Evolutionary conservation across 108 stramenopile species (phyloP), one percentile per base, ranked within the genome.

Genomic region (Skeletonema marinoi): DNA sequence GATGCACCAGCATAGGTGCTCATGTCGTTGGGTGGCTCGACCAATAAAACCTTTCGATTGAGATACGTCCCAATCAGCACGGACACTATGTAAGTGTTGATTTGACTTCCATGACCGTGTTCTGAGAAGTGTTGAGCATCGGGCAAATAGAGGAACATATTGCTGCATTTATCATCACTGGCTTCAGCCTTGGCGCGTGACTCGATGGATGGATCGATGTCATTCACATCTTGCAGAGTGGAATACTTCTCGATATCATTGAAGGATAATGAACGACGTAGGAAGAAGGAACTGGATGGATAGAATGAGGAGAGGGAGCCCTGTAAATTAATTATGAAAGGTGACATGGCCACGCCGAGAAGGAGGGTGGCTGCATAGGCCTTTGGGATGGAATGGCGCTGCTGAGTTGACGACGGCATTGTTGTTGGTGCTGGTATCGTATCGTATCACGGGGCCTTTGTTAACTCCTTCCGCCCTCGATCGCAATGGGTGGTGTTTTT

Each of bases 71-170:
- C 50, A 51, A 56, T 33, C 65, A 58, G 13, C 6, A 61, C 59
- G 17, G 65, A 65, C 65, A 82, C 44, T 65, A 82, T 60, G 69
- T 82, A 82, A 2, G 70, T 71, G 32, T 82, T 75, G 19, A 82
- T 60, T 60, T 82, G 81, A 36, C 54, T 60, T 14, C 70, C 81
- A 51, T 82, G 81, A 3, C 81, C 81, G 65, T 82, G 74, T 11
- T 48, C 21, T n/a, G 74, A 70, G 33, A 75, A 82, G 4, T 54
- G 30, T 25, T 56, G 54, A 25, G n/a, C 25, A n/a, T 70, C 74
- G 32, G 81, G 81, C 60, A 82, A 42, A 44, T 68, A 82, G 12
- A 75, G 30, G 32, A 82, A 63, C 2, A 71, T 30, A 6, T 71
- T 56, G 21, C 38, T 32, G 65, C 81, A 82, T 60, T 46, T n/a